Evolutionary conservation across 106 monocot species (phyloP).

Genomic region (Dendrobium chrysotoxum): DNA sequence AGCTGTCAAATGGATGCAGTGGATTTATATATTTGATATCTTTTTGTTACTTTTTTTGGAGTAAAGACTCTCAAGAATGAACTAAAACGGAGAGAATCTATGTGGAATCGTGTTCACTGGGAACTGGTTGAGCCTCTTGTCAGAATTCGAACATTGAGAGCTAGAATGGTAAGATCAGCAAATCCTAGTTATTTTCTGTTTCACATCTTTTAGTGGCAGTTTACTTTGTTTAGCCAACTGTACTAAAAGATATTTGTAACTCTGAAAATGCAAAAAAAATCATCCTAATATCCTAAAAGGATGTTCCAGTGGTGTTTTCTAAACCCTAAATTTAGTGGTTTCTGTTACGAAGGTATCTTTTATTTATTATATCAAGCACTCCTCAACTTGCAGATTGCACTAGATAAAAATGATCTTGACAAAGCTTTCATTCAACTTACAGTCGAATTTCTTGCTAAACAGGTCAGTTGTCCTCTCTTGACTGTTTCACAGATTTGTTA

Average conservation of each 20-base stretch:
- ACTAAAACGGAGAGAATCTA: constrained; percentile 72
- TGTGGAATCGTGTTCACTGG: constrained; percentile 87
- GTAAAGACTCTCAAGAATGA: constrained; percentile 90
- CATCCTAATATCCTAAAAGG: not conserved
- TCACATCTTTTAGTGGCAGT: not conserved
- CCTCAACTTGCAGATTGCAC: constrained; percentile 65
- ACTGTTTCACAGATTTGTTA: not conserved
- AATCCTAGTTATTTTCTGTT: not conserved
- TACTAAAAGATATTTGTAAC: not conserved
- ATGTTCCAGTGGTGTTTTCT: not conserved
- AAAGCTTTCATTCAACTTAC: constrained; percentile 92
- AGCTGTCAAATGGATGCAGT: not conserved
- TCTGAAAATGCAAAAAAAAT: not conserved
- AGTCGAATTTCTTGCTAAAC: constrained; percentile 73
- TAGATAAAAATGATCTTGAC: constrained; percentile 88
- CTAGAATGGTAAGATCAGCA: constrained; percentile 67
- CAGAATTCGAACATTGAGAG: constrained; percentile 76
- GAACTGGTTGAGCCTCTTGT: constrained; percentile 77
- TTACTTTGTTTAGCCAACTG: not conserved
- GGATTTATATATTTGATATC: not conserved
- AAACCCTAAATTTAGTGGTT: not conserved
- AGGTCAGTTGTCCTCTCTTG: constrained; percentile 32
- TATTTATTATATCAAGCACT: not conserved
- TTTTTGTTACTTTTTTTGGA: not conserved
- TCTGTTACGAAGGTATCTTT: not conserved